Base-by-base conservation (phyloP, 2,329 filamentous ascomycete genomes). In the Penicillium sp. region DNA sequence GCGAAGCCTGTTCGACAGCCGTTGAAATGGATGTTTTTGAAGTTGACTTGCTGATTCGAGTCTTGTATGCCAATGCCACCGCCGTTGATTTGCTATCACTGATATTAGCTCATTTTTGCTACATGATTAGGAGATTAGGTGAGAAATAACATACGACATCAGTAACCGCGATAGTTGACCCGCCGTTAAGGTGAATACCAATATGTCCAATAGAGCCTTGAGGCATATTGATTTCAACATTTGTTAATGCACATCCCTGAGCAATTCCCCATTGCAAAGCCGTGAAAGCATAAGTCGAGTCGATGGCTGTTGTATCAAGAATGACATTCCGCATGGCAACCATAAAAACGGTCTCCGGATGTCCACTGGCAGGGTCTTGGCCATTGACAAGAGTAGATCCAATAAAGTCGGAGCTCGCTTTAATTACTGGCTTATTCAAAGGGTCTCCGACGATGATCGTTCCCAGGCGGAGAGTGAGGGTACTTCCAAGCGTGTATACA, bases 361-460 rank as follows among this genome's bases (percentile, higher is more conserved):
- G 55, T 63, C 65, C 60, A 59, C 64, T 58, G 12, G 58, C 57
- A 24, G 59, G 59, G 47, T 75, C 73, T 46, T 71, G 68, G 2
- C 74, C 81, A 65, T 84, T 80, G 47, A 87, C 78, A 35, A 86
- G 66, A 49, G 80, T 82, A 26, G 84, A 71, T 12, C 79, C 79
- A 1, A 68, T 64, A 62, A 86, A 85, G 60, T 74, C 75, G 5
- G 75, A 49, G 3, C 76, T 72, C 1, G 81, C 83, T 53, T 80
- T 78, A 16, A 87, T 72, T 0, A 77, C 77, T 0, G 84, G 83
- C 12, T 66, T 68, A 47, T 75, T 66, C 18, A 65, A 64, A 1
- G 73, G 71, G 55, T 75, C 70, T 38, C 73, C 73, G 28, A 74
- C 64, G 3, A 76, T 57, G 6, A 75, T 66, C 0, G 73, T 75